Conservation (phyloP, 2,329 filamentous ascomycete species). For the Beauveria brongniartii region DNA sequence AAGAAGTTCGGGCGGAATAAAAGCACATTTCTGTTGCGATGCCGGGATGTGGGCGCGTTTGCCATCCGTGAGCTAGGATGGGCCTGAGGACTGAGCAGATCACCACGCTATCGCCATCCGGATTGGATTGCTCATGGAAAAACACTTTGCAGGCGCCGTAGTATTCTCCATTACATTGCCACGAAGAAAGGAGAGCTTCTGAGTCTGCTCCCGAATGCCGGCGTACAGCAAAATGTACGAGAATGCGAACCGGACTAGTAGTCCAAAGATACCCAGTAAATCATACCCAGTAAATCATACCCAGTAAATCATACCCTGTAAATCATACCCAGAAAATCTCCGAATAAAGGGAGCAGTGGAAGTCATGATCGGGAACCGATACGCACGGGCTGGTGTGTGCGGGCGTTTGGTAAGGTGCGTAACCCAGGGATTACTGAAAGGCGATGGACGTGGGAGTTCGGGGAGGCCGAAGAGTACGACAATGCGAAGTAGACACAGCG, state of each 20-base stretch:
- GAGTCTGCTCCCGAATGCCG: too few species aligned
- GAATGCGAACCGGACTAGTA: not conserved
- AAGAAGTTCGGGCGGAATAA: not conserved
- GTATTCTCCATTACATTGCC: not conserved
- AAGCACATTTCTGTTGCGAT: not conserved
- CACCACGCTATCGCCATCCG: too few species aligned
- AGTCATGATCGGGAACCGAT: not conserved
- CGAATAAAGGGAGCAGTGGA: not conserved
- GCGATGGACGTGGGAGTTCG: not conserved
- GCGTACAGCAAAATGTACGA: not conserved
- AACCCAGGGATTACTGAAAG: not conserved
- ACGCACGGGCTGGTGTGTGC: not conserved
- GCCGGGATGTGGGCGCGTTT: not conserved
- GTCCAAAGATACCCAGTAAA: not conserved
- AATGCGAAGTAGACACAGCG: not conserved
- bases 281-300: too few species aligned
- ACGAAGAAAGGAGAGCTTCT: not conserved
- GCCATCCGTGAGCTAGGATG: not conserved
- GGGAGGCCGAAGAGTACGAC: not conserved
- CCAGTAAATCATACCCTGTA: too few species aligned
- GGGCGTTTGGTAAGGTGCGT: not conserved
- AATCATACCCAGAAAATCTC: too few species aligned
- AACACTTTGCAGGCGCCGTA: too few species aligned
- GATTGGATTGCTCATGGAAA: too few species aligned
- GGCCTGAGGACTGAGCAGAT: too few species aligned